Base-by-base conservation (phyloP, 345 rosid species). In the Firmiana major region DNA sequence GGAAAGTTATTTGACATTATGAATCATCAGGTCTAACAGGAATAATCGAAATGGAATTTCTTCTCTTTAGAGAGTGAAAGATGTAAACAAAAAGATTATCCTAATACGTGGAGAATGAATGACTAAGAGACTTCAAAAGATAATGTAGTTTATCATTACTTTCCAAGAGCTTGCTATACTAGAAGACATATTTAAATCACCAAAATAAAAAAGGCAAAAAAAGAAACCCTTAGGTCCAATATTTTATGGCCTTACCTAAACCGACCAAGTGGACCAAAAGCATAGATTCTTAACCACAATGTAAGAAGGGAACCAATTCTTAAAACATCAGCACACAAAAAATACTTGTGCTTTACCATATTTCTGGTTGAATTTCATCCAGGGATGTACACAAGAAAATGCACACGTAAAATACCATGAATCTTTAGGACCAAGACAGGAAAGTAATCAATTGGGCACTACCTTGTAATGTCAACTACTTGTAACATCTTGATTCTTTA, bases 281-380 rank as follows among this genome's bases (percentile, higher is more conserved):
- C 72, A 84, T 74, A 67, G 67, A 81, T 86, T 79, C 87, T 82
- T 73, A 65, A 59, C 75, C 77, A 63, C 13, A 43, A 79, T 62
- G 75, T 36, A 21, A 59, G 43, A 63, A 72, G 69, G 31, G 78
- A 62, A 79, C 71, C 60, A 48, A 40, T 76, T 73, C 71, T 42
- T 19, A 1, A 31, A 1, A 31, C 76, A 73, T 5, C 55, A 46
- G 64, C 40, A 74, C 55, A 74, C 5, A 17, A 51, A 60, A 60
- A 63, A 78, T 38, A 59, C 34, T 54, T 64, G 36, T 28, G 11
- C 15, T 69, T 28, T 65, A 68, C 48, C 45, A 42, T 21, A 9
- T 57, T 69, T 64, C 59, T 40, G 16, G 31, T 63, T 71, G 77
- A 80, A 40, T 78, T 66, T 76, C 71, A 63, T 73, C 75, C 66